A percentile compares a stretch with the other conserved stretches of the same genome.
These are phyloP conservation scores for Fusarium phyllophilum DNA, from an alignment of 2,329 filamentous ascomycete species.

Conservation along the genomic window DNA sequence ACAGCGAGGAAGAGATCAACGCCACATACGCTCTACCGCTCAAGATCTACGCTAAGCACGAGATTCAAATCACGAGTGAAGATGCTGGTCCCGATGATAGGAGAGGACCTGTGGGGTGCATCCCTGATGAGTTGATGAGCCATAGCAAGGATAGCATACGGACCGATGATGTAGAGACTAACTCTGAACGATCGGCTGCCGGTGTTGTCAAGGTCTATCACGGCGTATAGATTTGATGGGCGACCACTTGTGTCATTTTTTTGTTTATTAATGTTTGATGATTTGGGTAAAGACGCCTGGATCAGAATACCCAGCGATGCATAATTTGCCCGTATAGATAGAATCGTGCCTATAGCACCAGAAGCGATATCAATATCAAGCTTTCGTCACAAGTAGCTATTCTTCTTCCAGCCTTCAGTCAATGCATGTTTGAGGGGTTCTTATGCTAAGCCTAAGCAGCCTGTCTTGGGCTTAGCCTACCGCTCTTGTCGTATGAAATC, in stretches of 20 bases:
- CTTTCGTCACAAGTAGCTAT: neutral
- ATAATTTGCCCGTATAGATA: constrained; percentile 11
- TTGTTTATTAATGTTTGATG: constrained; percentile 11
- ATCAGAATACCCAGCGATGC: constrained; percentile 19
- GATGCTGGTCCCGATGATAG: constrained; percentile 37
- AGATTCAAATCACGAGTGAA: constrained; percentile 45
- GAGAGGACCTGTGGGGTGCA: constrained; percentile 32
- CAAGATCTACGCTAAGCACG: constrained; percentile 51
- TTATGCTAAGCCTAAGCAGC: neutral
- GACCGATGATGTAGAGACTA: constrained; percentile 39
- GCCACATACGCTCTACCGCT: constrained; percentile 47
- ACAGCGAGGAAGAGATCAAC: constrained; percentile 54
- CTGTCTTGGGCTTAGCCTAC: neutral
- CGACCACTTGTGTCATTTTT: neutral
- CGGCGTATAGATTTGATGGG: constrained; percentile 32
- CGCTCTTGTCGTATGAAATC: neutral
- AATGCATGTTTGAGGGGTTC: neutral
- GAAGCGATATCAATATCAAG: neutral
- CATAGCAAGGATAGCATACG: constrained; percentile 36
- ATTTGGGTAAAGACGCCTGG: constrained; percentile 8
- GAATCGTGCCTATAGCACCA: constrained; percentile 20
- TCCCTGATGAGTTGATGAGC: constrained; percentile 29
- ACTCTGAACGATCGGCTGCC: constrained; percentile 40
- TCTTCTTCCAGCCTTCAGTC: neutral
- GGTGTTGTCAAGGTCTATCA: constrained; percentile 44